Evolutionary conservation across 768 basidiomycete species (phyloP), one percentile per base, ranked within the genome.

Genomic region (Calocybe cyanea): DNA sequence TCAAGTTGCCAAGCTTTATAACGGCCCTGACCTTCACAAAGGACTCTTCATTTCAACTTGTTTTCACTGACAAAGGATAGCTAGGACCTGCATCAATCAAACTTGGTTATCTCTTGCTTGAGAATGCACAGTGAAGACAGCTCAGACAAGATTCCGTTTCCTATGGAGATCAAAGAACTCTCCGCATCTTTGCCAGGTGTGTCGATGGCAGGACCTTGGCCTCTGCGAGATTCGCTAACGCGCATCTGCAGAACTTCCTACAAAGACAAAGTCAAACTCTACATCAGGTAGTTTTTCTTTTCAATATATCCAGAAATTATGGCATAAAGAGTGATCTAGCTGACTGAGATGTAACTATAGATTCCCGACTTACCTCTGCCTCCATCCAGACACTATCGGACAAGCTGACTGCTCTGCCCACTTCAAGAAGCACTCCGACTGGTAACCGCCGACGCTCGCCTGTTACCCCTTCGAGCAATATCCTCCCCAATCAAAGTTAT

Each of bases 351-450:
- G n/a, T n/a, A 35, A 7, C 7, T 14, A 14, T 40, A 57, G 62
- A 52, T 9, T 66, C 69, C 2, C 63, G 66, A 19, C 49, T 51
- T 15, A 66, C 71, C 1, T 69, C 64, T 41, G 72, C 75, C 3
- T 79, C 80, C 38, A 75, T 70, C 44, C 66, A 77, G 19, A 73
- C 71, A 4, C 68, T 63, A 15, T 73, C 72, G 8, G 70, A 73
- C 53, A 73, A 73, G 43, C 62, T 73, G 14, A 67, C 70, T n/a
- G 70, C 67, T 14, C 59, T 73, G 8, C 70, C 69, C 10, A 45
- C 57, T 15, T 56, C 63, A 1, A 42, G 30, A 30, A 57, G 38
- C 58, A 68, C 23, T 62, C 67, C 20, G 57, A 71, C 46, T 19
- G 68, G 70, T 0, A 63, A 62, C 18, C 63, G 58, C 8, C 57